Evolutionary conservation across 495 filamentous ascomycete species (phyloP).

Genomic region (Aspergillus homomorphus): DNA sequence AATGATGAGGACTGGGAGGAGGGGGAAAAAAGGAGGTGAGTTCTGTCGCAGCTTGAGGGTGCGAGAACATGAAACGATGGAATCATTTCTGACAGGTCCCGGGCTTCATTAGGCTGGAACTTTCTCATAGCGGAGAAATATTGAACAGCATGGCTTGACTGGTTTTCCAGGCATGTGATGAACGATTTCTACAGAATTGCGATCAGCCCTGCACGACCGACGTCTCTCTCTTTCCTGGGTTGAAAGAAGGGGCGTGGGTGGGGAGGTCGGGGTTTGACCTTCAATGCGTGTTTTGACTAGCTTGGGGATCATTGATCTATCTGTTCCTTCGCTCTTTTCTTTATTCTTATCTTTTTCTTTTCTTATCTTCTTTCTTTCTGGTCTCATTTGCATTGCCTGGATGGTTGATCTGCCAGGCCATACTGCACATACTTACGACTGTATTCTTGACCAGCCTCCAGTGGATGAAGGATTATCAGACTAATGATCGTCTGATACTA

Average conservation of each 20-base stretch:
- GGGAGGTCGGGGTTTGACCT: not conserved
- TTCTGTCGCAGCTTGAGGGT: not conserved
- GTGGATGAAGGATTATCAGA: not conserved
- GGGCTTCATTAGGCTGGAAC: not conserved
- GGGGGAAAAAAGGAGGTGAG: not conserved
- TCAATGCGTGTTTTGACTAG: not conserved
- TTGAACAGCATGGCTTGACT: no score
- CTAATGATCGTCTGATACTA: not conserved
- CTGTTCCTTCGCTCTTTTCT: not conserved
- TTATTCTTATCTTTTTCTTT: not conserved
- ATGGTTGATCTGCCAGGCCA: not conserved
- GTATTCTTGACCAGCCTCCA: not conserved
- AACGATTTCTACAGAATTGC: not conserved
- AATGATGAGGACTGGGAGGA: no score
- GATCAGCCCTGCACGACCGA: conserved; percentile 5
- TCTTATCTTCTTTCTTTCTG: not conserved
- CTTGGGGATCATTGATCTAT: not conserved
- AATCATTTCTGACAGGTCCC: conserved; percentile 2
- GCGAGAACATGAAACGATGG: not conserved
- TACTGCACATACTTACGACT: not conserved
- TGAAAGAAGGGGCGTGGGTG: not conserved
- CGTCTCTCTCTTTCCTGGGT: not conserved
- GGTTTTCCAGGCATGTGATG: not conserved
- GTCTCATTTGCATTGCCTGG: not conserved
- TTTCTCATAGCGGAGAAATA: not conserved